Evolutionary conservation across 2,329 filamentous ascomycete species (phyloP), one percentile per base, ranked within the genome.

Genomic region (Aspergillus sp.): DNA sequence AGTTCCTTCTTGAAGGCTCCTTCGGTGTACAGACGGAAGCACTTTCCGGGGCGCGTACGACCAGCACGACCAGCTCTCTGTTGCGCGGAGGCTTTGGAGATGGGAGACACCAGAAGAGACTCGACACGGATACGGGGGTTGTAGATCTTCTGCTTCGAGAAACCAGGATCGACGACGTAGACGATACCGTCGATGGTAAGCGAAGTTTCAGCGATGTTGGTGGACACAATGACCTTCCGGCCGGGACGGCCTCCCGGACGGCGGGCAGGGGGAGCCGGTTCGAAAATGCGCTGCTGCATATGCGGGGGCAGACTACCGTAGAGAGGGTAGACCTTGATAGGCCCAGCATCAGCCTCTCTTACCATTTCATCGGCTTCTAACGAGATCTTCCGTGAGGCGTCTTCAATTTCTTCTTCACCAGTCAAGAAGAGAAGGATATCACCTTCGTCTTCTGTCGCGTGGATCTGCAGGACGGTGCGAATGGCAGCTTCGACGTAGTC

Each of bases 141-240:
- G 83, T 98, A 99, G 64, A 98, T 95, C 79, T 98, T 99, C 73
- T 99, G 95, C 81, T 99, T 99, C 81, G 92, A 96, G 82, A 99
- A 99, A 38, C 95, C 95, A 2, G 95, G 94, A 72, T 99, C 95
- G n/a, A 99, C 94, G 36, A 99, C 95, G 72, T 97, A 99, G 38
- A 99, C 95, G 65, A 99, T 99, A 74, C 95, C 95, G 73, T 99
- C 95, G 62, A 99, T 99, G 50, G 95, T 99, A 78, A 99, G 86
- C 71, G 90, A 94, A 0, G 95, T 99, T 81, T 99, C 95, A 48
- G 95, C 95, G 77, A 99, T 99, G 77, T 99, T 99, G 66, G 95
- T 99, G 8, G 93, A 91, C 30, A 99, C 85, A 68, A 99, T 96
- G 73, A 88, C 89, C 78, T 99, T 99, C 63, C 95, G 86, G n/a